Evolutionary conservation across 139 green algal genomes (phyloP).

Genomic region (Chlamydomonas sp.): DNA sequence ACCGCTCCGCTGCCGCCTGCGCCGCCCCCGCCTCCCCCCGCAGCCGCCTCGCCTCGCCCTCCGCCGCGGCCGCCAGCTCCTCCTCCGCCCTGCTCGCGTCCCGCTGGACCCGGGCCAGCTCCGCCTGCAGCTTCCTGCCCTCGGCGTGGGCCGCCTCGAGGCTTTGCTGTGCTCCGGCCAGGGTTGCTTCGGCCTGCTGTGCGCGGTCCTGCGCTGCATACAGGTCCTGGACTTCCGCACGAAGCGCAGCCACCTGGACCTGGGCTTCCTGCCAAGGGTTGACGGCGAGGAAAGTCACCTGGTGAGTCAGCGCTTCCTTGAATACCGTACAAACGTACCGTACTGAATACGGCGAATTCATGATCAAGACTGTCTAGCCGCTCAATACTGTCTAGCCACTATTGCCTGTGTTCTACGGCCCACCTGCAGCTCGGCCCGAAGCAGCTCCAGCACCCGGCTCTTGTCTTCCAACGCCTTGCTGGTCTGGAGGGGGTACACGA

Average conservation of each 20-base stretch:
- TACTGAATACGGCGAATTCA: too few relatives aligned
- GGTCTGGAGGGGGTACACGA: neutral
- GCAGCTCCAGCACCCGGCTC: conserved; percentile 3
- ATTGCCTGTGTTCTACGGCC: neutral
- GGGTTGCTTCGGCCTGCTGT: neutral
- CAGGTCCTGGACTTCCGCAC: neutral
- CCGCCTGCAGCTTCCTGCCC: neutral
- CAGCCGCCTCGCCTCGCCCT: neutral
- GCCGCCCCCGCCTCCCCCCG: neutral
- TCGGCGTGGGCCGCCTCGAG: neutral
- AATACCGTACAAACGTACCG: too few relatives aligned
- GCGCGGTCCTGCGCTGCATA: neutral
- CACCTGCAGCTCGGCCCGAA: conserved; percentile 4
- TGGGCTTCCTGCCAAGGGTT: too few relatives aligned
- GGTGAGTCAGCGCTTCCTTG: too few relatives aligned
- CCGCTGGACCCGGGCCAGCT: neutral
- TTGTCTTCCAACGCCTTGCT: conserved; percentile 13
- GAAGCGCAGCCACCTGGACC: too few relatives aligned
- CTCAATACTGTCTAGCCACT: too few relatives aligned
- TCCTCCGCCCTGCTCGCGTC: too few relatives aligned
- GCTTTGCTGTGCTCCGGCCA: too few relatives aligned
- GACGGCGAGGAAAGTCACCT: too few relatives aligned
- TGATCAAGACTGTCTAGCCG: too few relatives aligned
- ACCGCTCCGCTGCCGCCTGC: neutral
- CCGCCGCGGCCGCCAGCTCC: too few relatives aligned